A percentile compares a stretch with the other conserved stretches of the same genome.
These are phyloP conservation scores for Macrolepiota albuminosa DNA, from an alignment of 768 basidiomycete species.

Conservation along the genomic window DNA sequence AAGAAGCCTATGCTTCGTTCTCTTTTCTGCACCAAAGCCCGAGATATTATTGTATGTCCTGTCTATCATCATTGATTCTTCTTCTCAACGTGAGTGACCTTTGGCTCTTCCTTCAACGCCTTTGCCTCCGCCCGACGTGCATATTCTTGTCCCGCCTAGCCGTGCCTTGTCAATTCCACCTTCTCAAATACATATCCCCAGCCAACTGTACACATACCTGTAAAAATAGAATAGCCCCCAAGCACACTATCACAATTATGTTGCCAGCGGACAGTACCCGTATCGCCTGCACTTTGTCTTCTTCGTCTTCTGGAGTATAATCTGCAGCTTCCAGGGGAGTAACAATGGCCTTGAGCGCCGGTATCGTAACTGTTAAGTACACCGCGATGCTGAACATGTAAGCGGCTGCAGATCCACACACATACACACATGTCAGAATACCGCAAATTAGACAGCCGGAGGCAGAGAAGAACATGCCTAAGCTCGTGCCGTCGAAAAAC, in stretches of 20 bases:
- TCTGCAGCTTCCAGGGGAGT: conserved; percentile 49
- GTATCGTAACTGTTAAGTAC: conserved; percentile 81
- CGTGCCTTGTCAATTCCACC: conserved; percentile 7
- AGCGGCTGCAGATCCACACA: conserved; percentile 39
- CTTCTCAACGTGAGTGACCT: conserved; percentile 22
- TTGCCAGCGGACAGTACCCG: conserved; percentile 83
- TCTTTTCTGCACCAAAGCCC: not conserved
- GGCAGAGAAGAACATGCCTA: conserved; percentile 50
- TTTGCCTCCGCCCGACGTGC: conserved; percentile 59
- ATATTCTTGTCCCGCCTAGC: conserved; percentile 82
- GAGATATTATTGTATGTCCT: not conserved
- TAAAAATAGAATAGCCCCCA: conserved; percentile 60
- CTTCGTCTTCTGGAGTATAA: conserved; percentile 30
- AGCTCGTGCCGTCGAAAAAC: conserved; percentile 88
- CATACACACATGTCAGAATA: not conserved
- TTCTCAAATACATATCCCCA: not conserved
- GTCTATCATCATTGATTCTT: conserved; percentile 31
- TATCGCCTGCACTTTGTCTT: conserved; percentile 74
- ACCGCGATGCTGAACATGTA: conserved; percentile 75
- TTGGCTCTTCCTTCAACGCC: conserved; percentile 23
- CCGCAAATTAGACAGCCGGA: not conserved
- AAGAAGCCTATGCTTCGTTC: not conserved
- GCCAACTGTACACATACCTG: conserved; percentile 49
- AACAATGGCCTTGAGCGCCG: conserved; percentile 71
- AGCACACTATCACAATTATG: conserved; percentile 68